These are phyloP conservation scores for Candida nonsorbophila DNA, from an alignment of 805 yeast species.

Conservation along the genomic window DNA sequence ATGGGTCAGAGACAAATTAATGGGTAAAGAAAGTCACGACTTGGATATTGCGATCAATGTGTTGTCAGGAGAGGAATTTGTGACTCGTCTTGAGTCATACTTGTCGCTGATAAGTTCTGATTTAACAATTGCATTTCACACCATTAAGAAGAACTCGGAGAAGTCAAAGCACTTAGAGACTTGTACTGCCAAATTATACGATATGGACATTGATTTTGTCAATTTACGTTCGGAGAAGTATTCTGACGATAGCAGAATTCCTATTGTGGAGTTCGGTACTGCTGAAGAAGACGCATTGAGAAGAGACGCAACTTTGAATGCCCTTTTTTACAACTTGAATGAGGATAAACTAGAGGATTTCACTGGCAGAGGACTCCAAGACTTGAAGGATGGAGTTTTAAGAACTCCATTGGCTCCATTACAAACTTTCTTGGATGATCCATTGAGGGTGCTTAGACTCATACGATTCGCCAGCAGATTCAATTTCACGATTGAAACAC, in stretches of 20 bases:
- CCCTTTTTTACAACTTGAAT: conserved; percentile 79
- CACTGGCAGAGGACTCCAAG: conserved; percentile 71
- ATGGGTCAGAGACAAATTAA: conserved; percentile 93
- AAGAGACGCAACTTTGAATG: conserved; percentile 93
- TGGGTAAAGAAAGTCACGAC: conserved; percentile 79
- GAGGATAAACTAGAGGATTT: conserved; percentile 74
- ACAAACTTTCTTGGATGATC: conserved; percentile 90
- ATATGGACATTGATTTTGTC: conserved; percentile 88
- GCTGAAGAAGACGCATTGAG: conserved; percentile 88
- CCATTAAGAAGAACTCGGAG: conserved; percentile 88
- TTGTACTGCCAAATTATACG: conserved; percentile 83
- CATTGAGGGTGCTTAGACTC: conserved; percentile 79
- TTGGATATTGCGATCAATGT: conserved; percentile 86
- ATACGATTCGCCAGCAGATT: conserved; percentile 83
- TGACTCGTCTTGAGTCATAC: conserved; percentile 55
- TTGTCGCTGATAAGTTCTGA: conserved; percentile 20
- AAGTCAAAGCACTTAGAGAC: conserved; percentile 96
- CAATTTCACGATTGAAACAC: conserved; percentile 57
- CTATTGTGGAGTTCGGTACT: conserved; percentile 77
- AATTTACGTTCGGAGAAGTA: conserved; percentile 86
- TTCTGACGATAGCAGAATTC: conserved; percentile 81
- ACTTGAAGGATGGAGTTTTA: conserved; percentile 62
- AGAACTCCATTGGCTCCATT: conserved; percentile 85
- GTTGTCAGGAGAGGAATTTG: conserved; percentile 84
- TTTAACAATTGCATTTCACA: conserved; percentile 52